Evolutionary conservation across 1,284 basidiomycete species (phyloP).

Genomic region (Naganishia liquefaciens): DNA sequence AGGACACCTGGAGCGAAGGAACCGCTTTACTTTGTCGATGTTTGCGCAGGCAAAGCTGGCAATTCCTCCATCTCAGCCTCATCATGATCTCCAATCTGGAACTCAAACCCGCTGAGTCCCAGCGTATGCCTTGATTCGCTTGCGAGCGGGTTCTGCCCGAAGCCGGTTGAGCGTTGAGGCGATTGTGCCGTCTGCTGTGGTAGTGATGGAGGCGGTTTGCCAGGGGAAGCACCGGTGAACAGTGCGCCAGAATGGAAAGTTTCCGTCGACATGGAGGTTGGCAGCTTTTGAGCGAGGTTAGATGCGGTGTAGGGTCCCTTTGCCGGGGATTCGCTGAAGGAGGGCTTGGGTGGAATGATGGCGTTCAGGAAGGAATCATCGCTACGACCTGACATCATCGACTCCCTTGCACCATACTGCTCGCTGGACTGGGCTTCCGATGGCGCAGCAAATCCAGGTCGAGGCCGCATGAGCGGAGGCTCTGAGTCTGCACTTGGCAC

Average conservation of each 20-base stretch:
- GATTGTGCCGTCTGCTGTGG: not conserved
- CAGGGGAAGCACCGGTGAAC: slow-evolving; percentile 1
- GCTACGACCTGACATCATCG: slow-evolving; percentile 33
- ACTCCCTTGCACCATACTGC: slow-evolving; percentile 22
- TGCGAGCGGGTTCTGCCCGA: not conserved
- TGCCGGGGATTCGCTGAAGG: not conserved
- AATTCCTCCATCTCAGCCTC: slow-evolving; percentile 7
- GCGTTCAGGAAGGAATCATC: slow-evolving; percentile 46
- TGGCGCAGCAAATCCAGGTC: slow-evolving; percentile 5
- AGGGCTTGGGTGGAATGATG: slow-evolving; percentile 29
- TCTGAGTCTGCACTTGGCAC: not conserved
- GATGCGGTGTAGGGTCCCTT: slow-evolving; percentile 2
- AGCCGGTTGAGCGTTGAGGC: not conserved
- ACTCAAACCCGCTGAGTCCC: slow-evolving; percentile 49
- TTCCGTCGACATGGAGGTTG: slow-evolving; percentile 19
- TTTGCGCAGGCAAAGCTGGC: slow-evolving; percentile 3
- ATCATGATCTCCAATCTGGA: slow-evolving; percentile 37
- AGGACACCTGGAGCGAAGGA: too few relatives aligned
- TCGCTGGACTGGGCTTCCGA: not conserved
- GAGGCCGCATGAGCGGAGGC: slow-evolving; percentile 1
- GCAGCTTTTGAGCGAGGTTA: not conserved
- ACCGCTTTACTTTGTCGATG: not conserved
- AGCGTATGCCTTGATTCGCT: slow-evolving; percentile 25
- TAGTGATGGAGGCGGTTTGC: slow-evolving; percentile 3
- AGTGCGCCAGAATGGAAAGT: slow-evolving; percentile 8